Evolutionary conservation across 225 moss, liverwort and hornwort genomes (phyloP), one percentile per base, ranked within the genome.

Genomic region (Thuidium tamariscinum): DNA sequence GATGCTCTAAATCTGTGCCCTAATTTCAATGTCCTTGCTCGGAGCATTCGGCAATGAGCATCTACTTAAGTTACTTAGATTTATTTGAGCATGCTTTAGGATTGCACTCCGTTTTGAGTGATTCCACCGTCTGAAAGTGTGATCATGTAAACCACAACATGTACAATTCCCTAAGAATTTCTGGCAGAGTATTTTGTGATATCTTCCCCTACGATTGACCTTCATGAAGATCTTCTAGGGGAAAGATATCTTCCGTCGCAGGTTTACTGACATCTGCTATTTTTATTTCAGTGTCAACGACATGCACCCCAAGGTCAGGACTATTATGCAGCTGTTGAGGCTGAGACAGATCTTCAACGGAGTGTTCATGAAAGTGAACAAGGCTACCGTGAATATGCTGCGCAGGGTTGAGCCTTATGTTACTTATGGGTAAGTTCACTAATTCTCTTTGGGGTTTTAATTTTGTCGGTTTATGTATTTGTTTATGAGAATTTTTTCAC

Each of bases 321-420:
- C 94, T 77, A 95, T 95, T 85, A 91, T 95, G 94, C 95, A 95
- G 91, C 77, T 95, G 29, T 86, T 96, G 83, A 94, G 95, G 79
- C 85, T 96, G 77, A 91, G 95, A 59, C 96, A 92, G 88, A 95
- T 97, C 61, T 97, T 97, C 85, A 97, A 97, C 65, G 95, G 97
- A 34, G 97, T 97, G 79, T 95, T 97, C 91, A 97, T 96, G 96
- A 96, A 96, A 92, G 96, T 95, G 67, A 96, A 96, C 89, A 96
- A 96, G 94, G 96, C 96, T 25, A 96, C 96, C 27, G 93, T 96
- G 88, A 96, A 95, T 78, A 96, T 96, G 95, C 81, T 96, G 81
- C 93, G 94, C 84, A 93, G 97, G 83, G 97, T 97, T 69, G 97
- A 97, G 89, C 97, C 97, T 5, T 95, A 97, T 69, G 97, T 97